Percentiles rank a stretch among this genome's conserved stretches.
Evolutionary conservation across 176 grass and related monocot species (phyloP).

Genomic region (Miscanthus lutarioriparius): DNA sequence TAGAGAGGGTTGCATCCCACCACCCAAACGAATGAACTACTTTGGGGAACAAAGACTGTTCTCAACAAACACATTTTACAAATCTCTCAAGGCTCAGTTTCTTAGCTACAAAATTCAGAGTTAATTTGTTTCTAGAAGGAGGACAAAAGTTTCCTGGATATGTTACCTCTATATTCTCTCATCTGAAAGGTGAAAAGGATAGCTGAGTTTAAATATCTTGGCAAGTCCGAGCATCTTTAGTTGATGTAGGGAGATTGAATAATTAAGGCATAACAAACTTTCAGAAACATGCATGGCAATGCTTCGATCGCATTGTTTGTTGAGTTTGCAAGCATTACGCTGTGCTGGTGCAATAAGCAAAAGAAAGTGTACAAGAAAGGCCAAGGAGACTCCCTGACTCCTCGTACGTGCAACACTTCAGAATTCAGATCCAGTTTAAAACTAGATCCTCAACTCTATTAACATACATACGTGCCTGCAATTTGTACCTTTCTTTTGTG

Average conservation of each 20-base stretch:
- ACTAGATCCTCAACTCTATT: not conserved
- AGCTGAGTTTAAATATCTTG: not conserved
- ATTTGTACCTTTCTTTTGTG: conserved; percentile 24
- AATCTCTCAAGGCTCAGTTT: too few relatives aligned
- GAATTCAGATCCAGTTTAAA: conserved; percentile 1
- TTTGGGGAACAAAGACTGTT: too few relatives aligned
- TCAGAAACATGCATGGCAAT: not conserved
- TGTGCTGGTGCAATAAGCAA: conserved; percentile 29
- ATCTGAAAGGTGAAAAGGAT: not conserved
- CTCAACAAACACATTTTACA: too few relatives aligned
- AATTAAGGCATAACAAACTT: not conserved
- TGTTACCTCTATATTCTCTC: too few relatives aligned
- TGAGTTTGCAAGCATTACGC: not conserved
- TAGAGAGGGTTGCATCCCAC: too few relatives aligned
- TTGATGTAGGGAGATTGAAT: not conserved
- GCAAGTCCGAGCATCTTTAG: not conserved
- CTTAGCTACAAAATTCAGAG: too few relatives aligned
- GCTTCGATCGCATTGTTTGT: not conserved
- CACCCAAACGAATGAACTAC: too few relatives aligned
- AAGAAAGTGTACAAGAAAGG: conserved; percentile 34
- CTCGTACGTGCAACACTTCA: conserved; percentile 4
- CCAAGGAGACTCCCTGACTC: not conserved
- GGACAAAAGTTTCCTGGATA: too few relatives aligned
- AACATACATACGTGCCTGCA: not conserved
- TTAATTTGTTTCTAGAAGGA: too few relatives aligned